Percentiles rank a stretch among this genome's conserved stretches.
phyloP scores from a whole-genome alignment of 345 rosid species.

The Psidium guajava region DNA sequence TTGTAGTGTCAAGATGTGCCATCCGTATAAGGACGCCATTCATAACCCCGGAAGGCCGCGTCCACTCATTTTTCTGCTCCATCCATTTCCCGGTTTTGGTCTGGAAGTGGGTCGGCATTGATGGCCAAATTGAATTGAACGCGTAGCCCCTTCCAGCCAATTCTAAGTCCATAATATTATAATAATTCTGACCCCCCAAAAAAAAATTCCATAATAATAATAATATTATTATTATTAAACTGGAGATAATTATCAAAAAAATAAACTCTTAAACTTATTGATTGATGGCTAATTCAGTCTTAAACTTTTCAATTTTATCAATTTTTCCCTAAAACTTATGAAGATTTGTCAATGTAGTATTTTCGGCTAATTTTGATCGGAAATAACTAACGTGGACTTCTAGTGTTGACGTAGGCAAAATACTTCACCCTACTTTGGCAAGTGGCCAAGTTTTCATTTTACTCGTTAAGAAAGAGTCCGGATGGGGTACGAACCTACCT shows the following conservation, averaged over 20 bases:
- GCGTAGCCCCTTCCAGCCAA: background rate
- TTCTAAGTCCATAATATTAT: background rate
- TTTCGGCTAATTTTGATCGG: fast-evolving
- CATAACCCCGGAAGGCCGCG: background rate
- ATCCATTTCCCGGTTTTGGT: background rate
- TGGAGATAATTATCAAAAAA: background rate
- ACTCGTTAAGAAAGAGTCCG: background rate
- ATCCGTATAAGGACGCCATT: background rate
- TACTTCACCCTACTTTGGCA: background rate
- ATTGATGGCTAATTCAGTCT: fast-evolving
- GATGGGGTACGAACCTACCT: background rate
- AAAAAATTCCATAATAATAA: background rate
- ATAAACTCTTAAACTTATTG: too few relatives aligned
- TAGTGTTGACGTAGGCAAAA: background rate
- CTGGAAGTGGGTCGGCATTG: background rate
- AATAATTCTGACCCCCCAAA: too few relatives aligned
- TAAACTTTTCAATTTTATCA: too few relatives aligned
- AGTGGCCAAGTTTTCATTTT: background rate
- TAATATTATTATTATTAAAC: too few relatives aligned
- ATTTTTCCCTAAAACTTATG: background rate
- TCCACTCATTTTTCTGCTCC: background rate
- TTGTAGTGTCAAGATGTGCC: background rate
- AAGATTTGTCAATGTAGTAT: background rate
- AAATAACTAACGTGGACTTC: fast-evolving
- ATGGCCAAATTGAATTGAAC: background rate